These are phyloP conservation scores for Monosporascus cannonballus DNA, from an alignment of 2,329 filamentous ascomycete species.

Conservation along the genomic window DNA sequence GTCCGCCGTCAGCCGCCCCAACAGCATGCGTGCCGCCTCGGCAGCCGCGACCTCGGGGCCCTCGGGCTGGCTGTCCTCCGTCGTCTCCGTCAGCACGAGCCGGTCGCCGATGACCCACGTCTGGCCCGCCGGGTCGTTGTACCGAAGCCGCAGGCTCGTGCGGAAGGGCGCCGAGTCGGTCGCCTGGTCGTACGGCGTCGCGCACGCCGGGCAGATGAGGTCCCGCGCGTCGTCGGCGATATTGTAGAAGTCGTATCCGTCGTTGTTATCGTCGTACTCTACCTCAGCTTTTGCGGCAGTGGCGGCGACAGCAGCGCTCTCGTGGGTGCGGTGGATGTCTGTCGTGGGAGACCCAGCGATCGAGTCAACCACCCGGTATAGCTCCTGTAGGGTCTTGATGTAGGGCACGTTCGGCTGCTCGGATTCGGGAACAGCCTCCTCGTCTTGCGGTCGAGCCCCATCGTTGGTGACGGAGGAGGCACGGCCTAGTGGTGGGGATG, in stretches of 20 bases:
- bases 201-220: constrained; percentile 19
- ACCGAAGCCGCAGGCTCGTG: constrained; percentile 15
- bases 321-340: neutral
- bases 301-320: too few relatives aligned
- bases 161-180: constrained; percentile 20
- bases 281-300: neutral
- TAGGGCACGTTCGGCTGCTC: neutral
- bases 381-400: neutral
- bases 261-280: neutral
- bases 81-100: constrained; percentile 17
- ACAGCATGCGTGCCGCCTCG: constrained; percentile 11
- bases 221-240: constrained; percentile 14
- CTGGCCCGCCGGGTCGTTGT: constrained; percentile 19
- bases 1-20: neutral
- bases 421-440: too few relatives aligned
- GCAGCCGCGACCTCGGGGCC: constrained; percentile 11
- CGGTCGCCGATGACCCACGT: constrained; percentile 20
- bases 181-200: constrained; percentile 18
- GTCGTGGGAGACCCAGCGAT: neutral
- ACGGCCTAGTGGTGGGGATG: neutral
- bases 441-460: neutral
- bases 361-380: neutral
- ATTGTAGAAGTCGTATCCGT: neutral
- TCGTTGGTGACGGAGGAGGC: neutral
- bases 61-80: constrained; percentile 12